phyloP scores from a whole-genome alignment of 345 rosid genomes.

The Xanthoceras sorbifolium region DNA sequence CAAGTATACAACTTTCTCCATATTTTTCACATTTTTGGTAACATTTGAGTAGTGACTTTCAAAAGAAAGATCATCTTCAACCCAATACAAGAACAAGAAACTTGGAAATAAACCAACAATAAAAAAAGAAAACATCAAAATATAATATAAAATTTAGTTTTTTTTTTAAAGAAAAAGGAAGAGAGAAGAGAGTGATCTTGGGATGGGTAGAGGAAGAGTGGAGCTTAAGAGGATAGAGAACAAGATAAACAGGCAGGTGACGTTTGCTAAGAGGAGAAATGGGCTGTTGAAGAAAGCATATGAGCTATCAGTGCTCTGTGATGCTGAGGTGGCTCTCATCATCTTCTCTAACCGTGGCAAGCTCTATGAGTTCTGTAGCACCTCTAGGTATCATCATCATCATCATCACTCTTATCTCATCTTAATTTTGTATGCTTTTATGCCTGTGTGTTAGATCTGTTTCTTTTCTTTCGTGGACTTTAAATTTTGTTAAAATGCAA shows the following conservation, averaged over 20 bases:
- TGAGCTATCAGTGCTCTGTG: conserved; percentile 90
- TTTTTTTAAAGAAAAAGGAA: conserved; percentile 20
- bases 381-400: conserved; percentile 49
- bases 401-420: neutral
- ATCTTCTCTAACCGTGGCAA: conserved; percentile 96
- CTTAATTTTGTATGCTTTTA: no score
- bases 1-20: conserved; percentile 28
- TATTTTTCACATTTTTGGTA: conserved; percentile 43
- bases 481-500: no score
- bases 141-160: no score
- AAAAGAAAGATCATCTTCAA: conserved; percentile 30
- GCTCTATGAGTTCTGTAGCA: conserved; percentile 95
- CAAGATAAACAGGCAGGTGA: conserved; percentile 99
- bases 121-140: conserved; percentile 24
- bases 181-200: conserved; percentile 14
- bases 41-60: conserved; percentile 28
- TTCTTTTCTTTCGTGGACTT: neutral
- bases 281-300: conserved; percentile 97
- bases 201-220: conserved; percentile 97
- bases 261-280: conserved; percentile 94
- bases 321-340: conserved; percentile 97
- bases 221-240: conserved; percentile 99
- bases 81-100: conserved; percentile 22
- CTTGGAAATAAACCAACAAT: neutral
- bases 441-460: conserved; percentile 6